A percentile compares a stretch with the other conserved stretches of the same genome.
These are phyloP conservation scores for Sclerotiophoma versabilis DNA, from an alignment of 2,329 filamentous ascomycete genomes.

Conservation along the genomic window DNA sequence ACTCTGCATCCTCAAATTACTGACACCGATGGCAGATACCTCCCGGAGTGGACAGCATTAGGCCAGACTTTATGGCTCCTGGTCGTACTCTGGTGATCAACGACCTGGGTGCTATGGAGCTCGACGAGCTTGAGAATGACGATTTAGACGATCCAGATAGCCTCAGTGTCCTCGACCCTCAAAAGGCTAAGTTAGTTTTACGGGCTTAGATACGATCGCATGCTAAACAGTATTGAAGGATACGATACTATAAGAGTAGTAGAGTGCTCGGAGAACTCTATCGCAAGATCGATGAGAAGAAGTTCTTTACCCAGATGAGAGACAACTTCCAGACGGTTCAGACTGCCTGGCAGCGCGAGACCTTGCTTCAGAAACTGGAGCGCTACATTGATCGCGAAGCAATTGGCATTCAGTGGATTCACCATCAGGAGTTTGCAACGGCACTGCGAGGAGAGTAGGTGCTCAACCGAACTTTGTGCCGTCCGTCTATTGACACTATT, in stretches of 20 bases:
- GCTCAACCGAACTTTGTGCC: accelerated
- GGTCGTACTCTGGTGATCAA: conserved; percentile 51
- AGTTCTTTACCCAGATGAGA: conserved; percentile 59
- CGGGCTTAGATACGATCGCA: no score
- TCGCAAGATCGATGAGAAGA: conserved; percentile 73
- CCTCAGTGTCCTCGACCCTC: conserved; percentile 52
- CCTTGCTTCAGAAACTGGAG: conserved; percentile 48
- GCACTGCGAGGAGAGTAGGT: conserved; percentile 48
- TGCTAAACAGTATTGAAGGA: conserved; percentile 19
- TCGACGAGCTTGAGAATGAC: conserved; percentile 36
- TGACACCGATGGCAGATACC: conserved; percentile 19
- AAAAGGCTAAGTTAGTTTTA: conserved; percentile 41
- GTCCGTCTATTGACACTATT: not conserved
- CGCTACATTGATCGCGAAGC: conserved; percentile 49
- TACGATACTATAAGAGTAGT: conserved; percentile 69
- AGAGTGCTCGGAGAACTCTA: conserved; percentile 76
- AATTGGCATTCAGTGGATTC: conserved; percentile 51
- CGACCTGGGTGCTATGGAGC: conserved; percentile 30
- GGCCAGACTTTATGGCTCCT: conserved; percentile 64
- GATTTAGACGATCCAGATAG: conserved; percentile 47
- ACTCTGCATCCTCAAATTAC: not conserved
- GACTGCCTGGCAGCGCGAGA: conserved; percentile 10
- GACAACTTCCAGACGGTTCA: conserved; percentile 21
- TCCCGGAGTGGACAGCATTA: conserved; percentile 26
- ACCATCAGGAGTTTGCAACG: conserved; percentile 51